These are phyloP conservation scores for Termitomyces sp. DNA, from an alignment of 768 basidiomycete genomes.

Conservation along the genomic window DNA sequence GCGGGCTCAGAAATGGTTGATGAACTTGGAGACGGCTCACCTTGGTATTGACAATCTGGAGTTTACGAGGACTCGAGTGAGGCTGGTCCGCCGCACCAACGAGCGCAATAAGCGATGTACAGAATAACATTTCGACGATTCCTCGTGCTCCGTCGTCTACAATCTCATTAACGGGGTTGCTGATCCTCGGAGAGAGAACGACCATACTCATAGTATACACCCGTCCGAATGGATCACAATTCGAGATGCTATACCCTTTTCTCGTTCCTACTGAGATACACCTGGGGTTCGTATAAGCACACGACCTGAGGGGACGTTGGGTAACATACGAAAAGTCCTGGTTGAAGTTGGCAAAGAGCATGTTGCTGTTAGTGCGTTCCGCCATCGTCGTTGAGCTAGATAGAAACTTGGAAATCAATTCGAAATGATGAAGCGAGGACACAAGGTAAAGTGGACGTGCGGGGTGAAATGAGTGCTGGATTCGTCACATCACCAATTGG, in stretches of 20 bases:
- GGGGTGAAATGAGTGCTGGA: neutral
- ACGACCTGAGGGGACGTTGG: neutral
- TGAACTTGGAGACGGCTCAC: constrained; percentile 30
- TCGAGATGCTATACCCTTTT: constrained; percentile 95
- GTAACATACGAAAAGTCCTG: constrained; percentile 87
- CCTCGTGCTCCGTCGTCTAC: constrained; percentile 90
- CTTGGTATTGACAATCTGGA: constrained; percentile 99
- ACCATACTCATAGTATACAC: constrained; percentile 90
- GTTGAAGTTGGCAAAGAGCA: constrained; percentile 94
- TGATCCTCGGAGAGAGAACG: too few relatives aligned
- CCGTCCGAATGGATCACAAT: constrained; percentile 96
- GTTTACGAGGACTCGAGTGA: constrained; percentile 82
- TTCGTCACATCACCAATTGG: neutral
- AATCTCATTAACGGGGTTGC: too few relatives aligned
- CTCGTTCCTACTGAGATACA: constrained; percentile 94
- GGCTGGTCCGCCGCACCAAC: constrained; percentile 96
- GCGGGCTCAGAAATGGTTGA: too few relatives aligned
- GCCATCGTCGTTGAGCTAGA: too few relatives aligned
- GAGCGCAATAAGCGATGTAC: constrained; percentile 94
- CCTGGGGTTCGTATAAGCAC: constrained; percentile 29
- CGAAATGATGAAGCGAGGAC: neutral
- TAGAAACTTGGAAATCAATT: too few relatives aligned
- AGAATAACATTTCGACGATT: constrained; percentile 99
- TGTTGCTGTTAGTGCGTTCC: constrained; percentile 39
- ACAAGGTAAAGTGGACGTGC: neutral